Base-by-base conservation (phyloP, 208 protist species). In the Acanthamoeba triangularis region DNA sequence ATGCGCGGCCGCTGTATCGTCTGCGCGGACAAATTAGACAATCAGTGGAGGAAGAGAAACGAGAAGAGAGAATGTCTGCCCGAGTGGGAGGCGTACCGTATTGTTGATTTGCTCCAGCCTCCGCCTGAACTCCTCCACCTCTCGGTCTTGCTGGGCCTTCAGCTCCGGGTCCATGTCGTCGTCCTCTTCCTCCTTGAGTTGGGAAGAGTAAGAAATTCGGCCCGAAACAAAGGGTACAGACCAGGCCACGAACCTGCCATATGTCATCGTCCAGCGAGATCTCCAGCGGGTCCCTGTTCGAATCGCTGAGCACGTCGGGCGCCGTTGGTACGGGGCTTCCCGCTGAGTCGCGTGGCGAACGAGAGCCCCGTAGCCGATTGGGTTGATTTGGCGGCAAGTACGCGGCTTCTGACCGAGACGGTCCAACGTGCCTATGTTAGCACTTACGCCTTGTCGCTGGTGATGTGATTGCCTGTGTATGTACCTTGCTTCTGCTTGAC, bases 1-100 rank as follows among this genome's bases (percentile, higher is more conserved):
- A 90, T 90, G 52, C 82, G 82, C 47, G 82, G 54, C 49, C 82
- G 82, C n/a, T 90, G 44, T 90, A 90, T 56, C 16, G 82, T 90
- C 82, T 90, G 54, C 65, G 20, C 16, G 11, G 18, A 61, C 56
- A 23, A 61, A 2, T 61, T 23, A 61, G 18, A 2, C 8, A 25
- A 23, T 61, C 56, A 61, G 13, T 61, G 2, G 56, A 61, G 49
- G 49, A 16, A 16, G 8, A 16, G 13, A 54, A 61, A 4, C 16
- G 20, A 13, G 56, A 61, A 23, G 56, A 3, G 56, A 23, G 56
- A 23, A 54, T 54, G n/a, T 52, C 11, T 11, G 49, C 49, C 11
- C 49, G 3, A 8, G 69, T n/a, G 35, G 16, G 35, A 37, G 5
- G n/a, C 69, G 10, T 37, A 78, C 69, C 69, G 11, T n/a, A 44